phyloP scores from a whole-genome alignment of 345 rosid genomes.

The Brassica juncea region DNA sequence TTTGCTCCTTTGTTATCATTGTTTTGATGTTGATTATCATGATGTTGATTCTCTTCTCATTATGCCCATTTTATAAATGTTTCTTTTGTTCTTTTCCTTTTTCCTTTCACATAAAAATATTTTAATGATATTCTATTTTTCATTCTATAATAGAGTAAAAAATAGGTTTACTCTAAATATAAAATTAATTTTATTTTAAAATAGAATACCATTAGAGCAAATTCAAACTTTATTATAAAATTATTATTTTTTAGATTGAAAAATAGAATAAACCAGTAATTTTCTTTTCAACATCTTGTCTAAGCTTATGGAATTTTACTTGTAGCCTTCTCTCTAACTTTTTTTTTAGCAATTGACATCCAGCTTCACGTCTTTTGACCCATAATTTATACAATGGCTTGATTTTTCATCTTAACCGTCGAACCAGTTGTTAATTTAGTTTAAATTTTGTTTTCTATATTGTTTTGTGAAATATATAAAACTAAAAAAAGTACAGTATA shows the following conservation, averaged over 20 bases:
- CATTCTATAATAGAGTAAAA: no score
- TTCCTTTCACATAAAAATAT: no score
- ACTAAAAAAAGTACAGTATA: no score
- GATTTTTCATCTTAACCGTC: not conserved
- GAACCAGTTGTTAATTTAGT: not conserved
- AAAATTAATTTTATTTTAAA: no score
- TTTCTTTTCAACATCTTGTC: conserved; percentile 24
- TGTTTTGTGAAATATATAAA: not conserved
- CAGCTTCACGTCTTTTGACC: conserved; percentile 22
- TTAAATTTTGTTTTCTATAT: no score
- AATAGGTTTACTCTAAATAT: no score
- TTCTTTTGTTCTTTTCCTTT: conserved; percentile 12
- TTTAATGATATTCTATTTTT: no score
- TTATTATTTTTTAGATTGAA: no score
- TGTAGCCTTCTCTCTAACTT: not conserved
- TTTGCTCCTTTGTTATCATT: conserved; percentile 37
- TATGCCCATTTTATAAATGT: conserved; percentile 16
- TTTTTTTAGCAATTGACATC: conserved; percentile 7
- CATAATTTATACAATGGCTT: not conserved
- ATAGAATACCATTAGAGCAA: no score
- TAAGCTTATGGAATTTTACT: conserved; percentile 4
- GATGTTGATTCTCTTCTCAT: conserved; percentile 29
- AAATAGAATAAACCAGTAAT: no score
- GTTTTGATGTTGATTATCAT: conserved; percentile 28
- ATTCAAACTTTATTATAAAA: no score